Evolutionary conservation across 1,284 basidiomycete species (phyloP), one percentile per base, ranked within the genome.

Genomic region (Heterobasidion annosum): DNA sequence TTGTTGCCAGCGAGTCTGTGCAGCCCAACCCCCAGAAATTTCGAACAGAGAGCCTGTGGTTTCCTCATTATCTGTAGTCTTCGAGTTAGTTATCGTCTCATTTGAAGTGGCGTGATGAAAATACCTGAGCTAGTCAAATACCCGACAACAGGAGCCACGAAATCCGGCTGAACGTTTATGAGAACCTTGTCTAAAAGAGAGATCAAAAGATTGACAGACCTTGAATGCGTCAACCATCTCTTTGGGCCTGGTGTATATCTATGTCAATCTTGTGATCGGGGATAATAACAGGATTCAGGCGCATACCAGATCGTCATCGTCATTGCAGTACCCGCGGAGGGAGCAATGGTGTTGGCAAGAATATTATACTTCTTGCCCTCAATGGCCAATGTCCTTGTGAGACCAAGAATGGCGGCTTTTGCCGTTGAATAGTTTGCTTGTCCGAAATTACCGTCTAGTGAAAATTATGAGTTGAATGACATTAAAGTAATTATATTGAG

Each of bases 151-250:
- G 97, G 87, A 1, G 96, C 93, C 55, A 99, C 84, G 63, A 78
- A 97, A 64, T 98, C 94, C 49, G 96, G 93, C 84, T 88, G 58
- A n/a, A 50, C 48, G 13, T 16, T 43, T 18, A 40, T 42, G 34
- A 19, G 52, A 40, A 16, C 37, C 54, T 5, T 58, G 35, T 8
- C 53, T 51, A 2, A 59, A 35, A 32, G 13, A 34, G 34, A 15
- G 18, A 16, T 48, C 16, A 50, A 8, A 16, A 34, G 40, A 48
- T 50, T 42, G 2, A 51, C 64, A 40, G 54, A 83, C 85, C 74
- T 94, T 95, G 79, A 96, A 93, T 12, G 91, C 91, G 59, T 97
- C 87, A 40, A 98, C 85, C 87, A 94, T 91, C 68, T 97, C 93
- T 69, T 91, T 83, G 16, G 89, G 82, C 87, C 88, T 91, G 62